These are phyloP conservation scores for Symbiodinium natans DNA, from an alignment of 73 alveolate species.

Conservation along the genomic window DNA sequence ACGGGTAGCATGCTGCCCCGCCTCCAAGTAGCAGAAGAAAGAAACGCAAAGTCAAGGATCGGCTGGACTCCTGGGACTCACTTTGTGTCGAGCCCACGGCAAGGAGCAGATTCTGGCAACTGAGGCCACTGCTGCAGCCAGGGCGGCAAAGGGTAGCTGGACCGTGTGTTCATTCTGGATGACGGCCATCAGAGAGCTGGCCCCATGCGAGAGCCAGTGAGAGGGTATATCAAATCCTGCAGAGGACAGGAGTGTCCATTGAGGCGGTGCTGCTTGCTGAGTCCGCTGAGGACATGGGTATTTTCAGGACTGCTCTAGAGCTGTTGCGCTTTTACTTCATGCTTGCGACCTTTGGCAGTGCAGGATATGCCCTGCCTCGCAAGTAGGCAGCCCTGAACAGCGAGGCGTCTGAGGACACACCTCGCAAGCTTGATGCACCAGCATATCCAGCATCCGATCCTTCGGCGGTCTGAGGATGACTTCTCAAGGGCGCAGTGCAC, in stretches of 20 bases:
- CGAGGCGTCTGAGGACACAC: conserved; percentile 59
- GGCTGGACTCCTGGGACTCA: conserved; percentile 50
- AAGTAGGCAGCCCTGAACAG: conserved; percentile 52
- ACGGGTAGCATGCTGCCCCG: neutral
- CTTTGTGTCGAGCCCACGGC: too few species aligned
- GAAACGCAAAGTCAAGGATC: conserved; percentile 74
- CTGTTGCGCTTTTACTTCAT: too few species aligned
- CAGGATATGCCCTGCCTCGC: too few species aligned
- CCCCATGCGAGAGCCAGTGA: conserved; percentile 60
- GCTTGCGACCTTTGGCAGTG: too few species aligned
- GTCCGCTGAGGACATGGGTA: neutral
- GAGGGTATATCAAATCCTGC: conserved; percentile 61
- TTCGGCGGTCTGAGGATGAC: neutral
- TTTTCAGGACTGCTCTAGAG: too few species aligned
- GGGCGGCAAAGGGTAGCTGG: conserved; percentile 76
- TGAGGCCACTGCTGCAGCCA: conserved; percentile 30
- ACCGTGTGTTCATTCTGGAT: conserved; percentile 62
- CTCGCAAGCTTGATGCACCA: conserved; percentile 38
- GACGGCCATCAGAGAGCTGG: conserved; percentile 39
- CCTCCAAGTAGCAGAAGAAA: conserved; percentile 79
- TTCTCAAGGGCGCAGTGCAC: too few species aligned
- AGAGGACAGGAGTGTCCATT: neutral
- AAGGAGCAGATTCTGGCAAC: neutral
- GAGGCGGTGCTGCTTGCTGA: neutral
- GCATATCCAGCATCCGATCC: conserved; percentile 84